Evolutionary conservation across 257 asterid species (phyloP), one percentile per base, ranked within the genome.

Genomic region (Cynanchum wilfordii): DNA sequence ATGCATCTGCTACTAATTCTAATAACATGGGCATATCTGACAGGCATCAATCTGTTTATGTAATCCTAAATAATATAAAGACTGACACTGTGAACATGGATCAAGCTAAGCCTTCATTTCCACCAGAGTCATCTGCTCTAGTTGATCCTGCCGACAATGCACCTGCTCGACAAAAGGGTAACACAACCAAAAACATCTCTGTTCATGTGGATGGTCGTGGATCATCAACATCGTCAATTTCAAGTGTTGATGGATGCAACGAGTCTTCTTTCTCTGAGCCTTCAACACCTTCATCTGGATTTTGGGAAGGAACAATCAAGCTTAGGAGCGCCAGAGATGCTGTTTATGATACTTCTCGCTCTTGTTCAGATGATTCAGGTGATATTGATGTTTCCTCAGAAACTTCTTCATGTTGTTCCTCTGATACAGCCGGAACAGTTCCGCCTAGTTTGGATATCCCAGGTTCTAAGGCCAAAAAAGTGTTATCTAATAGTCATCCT

Each of bases 261-360:
- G 88, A 81, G 62, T 75, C 85, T 74, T 84, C 81, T 60, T 72
- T 79, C 62, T 80, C 86, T 57, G 89, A 79, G 69, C 83, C 92
- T 45, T 84, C 94, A 67, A 79, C 88, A 76, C 80, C 87, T 78
- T 83, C 89, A 4, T 82, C 89, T 83, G 90, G 77, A 69, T 91
- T 89, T 69, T 91, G 96, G 94, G 89, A 79, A 64, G 95, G 89
- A 75, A 57, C 84, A 68, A 74, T 81, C 75, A 85, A 81, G 66
- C 71, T 56, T 74, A 65, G 75, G 69, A 82, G 81, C 78, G 77
- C 84, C 73, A 80, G 84, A 83, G 81, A 78, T 59, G 75, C 79
- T 45, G 42, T 66, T 68, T 77, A 79, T 76, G 84, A 70, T 65
- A 56, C 4, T 66, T 57, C 77, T 27, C 64, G 24, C 73, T 72